Evolutionary conservation across 2,329 filamentous ascomycete species (phyloP).

Genomic region (Exophiala spinifera): DNA sequence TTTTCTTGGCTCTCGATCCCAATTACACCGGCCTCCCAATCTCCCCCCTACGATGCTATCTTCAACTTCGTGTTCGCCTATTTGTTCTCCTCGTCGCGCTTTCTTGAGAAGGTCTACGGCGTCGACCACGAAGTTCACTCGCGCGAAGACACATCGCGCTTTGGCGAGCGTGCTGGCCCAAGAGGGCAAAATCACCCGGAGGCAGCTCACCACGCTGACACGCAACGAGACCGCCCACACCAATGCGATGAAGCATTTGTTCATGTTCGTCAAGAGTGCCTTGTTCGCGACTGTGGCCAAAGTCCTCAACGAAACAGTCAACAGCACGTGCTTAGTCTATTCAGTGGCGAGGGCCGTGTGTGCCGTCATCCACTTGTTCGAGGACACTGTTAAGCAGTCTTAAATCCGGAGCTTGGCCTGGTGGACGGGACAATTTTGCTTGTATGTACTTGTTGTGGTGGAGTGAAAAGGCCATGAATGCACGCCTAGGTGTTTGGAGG

Average conservation of each 20-base stretch:
- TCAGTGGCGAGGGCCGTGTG: constrained; percentile 37
- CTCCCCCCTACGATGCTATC: constrained; percentile 36
- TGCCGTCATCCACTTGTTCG: constrained; percentile 35
- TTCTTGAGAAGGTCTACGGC: constrained; percentile 33
- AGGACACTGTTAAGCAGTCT: constrained; percentile 33
- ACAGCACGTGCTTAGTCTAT: constrained; percentile 38
- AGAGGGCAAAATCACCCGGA: constrained; percentile 44
- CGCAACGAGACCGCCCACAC: constrained; percentile 47
- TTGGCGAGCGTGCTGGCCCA: constrained; percentile 44
- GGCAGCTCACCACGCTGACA: constrained; percentile 42
- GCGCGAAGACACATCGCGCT: constrained; percentile 46
- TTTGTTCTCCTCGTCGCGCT: constrained; percentile 36
- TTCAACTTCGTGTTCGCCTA: constrained; percentile 43
- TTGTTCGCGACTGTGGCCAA: constrained; percentile 37
- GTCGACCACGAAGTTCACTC: constrained; percentile 49
- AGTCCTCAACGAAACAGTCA: constrained; percentile 37
- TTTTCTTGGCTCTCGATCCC: too few relatives aligned
- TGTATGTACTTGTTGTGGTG: constrained; percentile 39
- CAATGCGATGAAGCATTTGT: constrained; percentile 42
- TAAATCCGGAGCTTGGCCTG: constrained; percentile 38
- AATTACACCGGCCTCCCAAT: constrained; percentile 21
- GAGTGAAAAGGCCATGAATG: constrained; percentile 32
- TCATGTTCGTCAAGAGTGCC: constrained; percentile 35
- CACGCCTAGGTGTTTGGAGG: not conserved
- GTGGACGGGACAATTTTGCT: constrained; percentile 40